Evolutionary conservation across 164 flowering plant genomes (phyloP).

Genomic region (Annona squamosa): DNA sequence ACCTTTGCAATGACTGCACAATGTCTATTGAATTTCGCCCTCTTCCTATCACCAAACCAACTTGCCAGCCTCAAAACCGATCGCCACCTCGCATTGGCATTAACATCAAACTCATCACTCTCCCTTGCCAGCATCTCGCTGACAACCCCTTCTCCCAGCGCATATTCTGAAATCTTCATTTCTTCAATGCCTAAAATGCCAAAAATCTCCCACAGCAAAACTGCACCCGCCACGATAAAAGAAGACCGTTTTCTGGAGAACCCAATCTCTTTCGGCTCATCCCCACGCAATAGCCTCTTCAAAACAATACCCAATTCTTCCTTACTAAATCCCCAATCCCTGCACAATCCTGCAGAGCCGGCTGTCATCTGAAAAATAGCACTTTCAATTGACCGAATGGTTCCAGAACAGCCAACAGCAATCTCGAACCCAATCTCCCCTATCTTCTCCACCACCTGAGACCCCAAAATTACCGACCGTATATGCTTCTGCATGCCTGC

Average conservation of each 20-base stretch:
- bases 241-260: conserved; percentile 54
- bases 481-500: conserved; percentile 33
- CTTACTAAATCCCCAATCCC: conserved; percentile 53
- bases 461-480: conserved; percentile 26
- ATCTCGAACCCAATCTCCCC: conserved; percentile 35
- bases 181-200: conserved; percentile 49
- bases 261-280: conserved; percentile 27
- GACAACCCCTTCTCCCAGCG: conserved; percentile 65
- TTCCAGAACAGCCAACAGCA: conserved; percentile 56
- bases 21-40: conserved; percentile 34
- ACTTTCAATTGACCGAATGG: conserved; percentile 38
- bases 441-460: conserved; percentile 42
- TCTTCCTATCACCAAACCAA: conserved; percentile 43
- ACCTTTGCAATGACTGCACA: conserved; percentile 55
- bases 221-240: conserved; percentile 60
- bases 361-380: conserved; percentile 32
- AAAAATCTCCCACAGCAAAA: conserved; percentile 64
- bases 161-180: conserved; percentile 67
- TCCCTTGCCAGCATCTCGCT: conserved; percentile 40
- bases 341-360: conserved; percentile 23
- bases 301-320: conserved; percentile 42
- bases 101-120: conserved; percentile 33
- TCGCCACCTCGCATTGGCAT: conserved; percentile 52
- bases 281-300: conserved; percentile 31
- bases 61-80: conserved; percentile 45